phyloP scores from a whole-genome alignment of 1,139 yeast species.

The Kodamaea suecica region DNA sequence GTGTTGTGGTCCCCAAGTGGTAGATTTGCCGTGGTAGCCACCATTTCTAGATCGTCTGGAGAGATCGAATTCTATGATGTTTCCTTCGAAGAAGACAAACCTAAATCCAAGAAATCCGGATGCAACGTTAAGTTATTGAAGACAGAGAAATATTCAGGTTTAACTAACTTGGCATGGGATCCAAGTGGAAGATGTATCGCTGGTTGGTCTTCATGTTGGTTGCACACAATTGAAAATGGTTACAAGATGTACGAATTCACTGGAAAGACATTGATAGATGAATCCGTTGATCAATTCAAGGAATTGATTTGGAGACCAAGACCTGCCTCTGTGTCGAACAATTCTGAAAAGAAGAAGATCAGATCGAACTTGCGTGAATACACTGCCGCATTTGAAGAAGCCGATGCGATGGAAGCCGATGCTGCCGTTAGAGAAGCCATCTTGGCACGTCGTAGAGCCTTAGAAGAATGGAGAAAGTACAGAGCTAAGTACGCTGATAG shows the following conservation, averaged over 20 bases:
- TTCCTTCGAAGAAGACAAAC: conserved; percentile 59
- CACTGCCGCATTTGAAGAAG: conserved; percentile 90
- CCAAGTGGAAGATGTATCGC: conserved; percentile 90
- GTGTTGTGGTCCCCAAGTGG: conserved; percentile 93
- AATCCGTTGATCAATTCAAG: conserved; percentile 76
- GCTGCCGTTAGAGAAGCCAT: conserved; percentile 89
- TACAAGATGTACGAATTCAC: conserved; percentile 83
- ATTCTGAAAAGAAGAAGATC: conserved; percentile 83
- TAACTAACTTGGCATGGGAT: conserved; percentile 91
- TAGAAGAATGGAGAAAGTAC: conserved; percentile 86
- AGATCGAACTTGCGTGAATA: conserved; percentile 86
- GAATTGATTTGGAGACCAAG: conserved; percentile 97
- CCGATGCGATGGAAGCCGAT: conserved; percentile 95
- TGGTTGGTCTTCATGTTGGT: conserved; percentile 85
- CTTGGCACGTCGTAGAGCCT: conserved; percentile 74
- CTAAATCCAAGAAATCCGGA: conserved; percentile 29
- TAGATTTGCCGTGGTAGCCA: conserved; percentile 77
- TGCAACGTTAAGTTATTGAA: conserved; percentile 65
- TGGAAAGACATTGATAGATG: conserved; percentile 75
- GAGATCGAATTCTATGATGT: conserved; percentile 85
- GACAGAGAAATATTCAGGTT: conserved; percentile 66
- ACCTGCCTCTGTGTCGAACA: conserved; percentile 73
- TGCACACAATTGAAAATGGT: conserved; percentile 85
- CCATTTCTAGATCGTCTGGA: conserved; percentile 60
- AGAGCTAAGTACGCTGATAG: conserved; percentile 55